Base-by-base conservation (phyloP, 2,329 filamentous ascomycete genomes). In the Amauroascus verrucosus region DNA sequence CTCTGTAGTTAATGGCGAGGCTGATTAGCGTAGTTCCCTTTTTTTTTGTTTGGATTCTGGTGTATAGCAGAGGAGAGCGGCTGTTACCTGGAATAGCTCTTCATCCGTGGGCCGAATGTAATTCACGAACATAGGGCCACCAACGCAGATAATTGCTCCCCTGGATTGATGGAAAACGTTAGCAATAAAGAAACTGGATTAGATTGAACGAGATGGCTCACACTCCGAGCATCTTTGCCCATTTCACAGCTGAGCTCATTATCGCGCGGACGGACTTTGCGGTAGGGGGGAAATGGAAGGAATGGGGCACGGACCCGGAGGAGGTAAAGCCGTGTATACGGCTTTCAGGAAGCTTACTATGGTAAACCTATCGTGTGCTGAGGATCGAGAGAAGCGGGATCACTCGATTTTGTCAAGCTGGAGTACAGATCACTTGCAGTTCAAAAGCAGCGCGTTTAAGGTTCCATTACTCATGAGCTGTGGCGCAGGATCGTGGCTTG, bases 91-190 rank as follows among this genome's bases (percentile, higher is more conserved):
- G 76, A 94, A 89, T 40, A 98, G 78, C 72, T 97, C 89, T 70
- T 96, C 93, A 62, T 96, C 89, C 11, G 86, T 85, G 1, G 93
- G 93, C 26, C 70, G 70, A 54, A 74, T 59, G 40, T 83, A 95
- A 71, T 84, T 80, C 41, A 91, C 85, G 51, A 97, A 74, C 14
- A 85, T 84, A 22, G 93, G 93, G 2, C 93, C 93, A 50, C 93
- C 93, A 56, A 96, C 77, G 64, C 82, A 84, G 62, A 93, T 76
- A 45, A 77, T 70, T 40, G 75, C 77, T 61, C 86, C 87, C 55
- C 90, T 96, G 63, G 33, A 18, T 46, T 6, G 3, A 9, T 26
- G 2, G 8, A 1, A 18, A 53, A 44, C 48, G 47, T 56, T 49
- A 58, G 30, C 16, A 9, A 22, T 4, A n/a, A 22, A 30, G 35